Base-by-base conservation (phyloP, 768 basidiomycete species). In the Termitomyces heimii region DNA sequence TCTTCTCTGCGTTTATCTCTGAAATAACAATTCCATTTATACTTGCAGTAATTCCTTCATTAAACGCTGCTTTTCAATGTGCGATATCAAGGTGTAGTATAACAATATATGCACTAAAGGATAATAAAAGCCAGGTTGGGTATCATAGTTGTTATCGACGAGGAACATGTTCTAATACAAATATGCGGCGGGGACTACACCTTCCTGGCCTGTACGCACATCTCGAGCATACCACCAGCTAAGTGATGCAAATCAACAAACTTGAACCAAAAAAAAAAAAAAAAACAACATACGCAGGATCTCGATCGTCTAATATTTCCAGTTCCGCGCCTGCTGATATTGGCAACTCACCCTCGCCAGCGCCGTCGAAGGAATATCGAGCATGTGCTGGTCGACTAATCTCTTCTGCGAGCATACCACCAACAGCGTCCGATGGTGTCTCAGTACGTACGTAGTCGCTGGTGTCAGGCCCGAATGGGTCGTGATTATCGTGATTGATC, bases 201-300 rank as follows among this genome's bases (percentile, higher is more conserved):
- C 94, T 73, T 95, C 92, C 49, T 77, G 81, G 9, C 93, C 90
- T 47, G 87, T 86, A 52, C 82, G 81, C 22, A 82, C 74, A 69
- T 95, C 91, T 32, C 92, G 82, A 52, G 88, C 91, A 66, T 90
- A 95, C 94, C 94, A 97, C 94, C 94, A 98, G 46, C 94, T 94
- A 58, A 52, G 55, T 58, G 12, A 72, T 62, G n/a, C 26, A 44
- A 18, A 50, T 53, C n/a, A 49, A 12, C 42, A 48, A 18, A 49
- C 42, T 12, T 13, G 22, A 42, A 45, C 49, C n/a, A 32, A 10
- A 51, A 35, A 55, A 32, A 35, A 45, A n/a, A 16, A 22, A 56
- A 45, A 35, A n/a, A 4, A 43, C 53, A 18, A 82, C 88, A 65
- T 72, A 92, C 88, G 87, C 85, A 65, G 81, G 77, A 71, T 94